A percentile compares a stretch with the other conserved stretches of the same genome.
Conservation (phyloP, 148 eudicot species). For the Cornus suecica region DNA sequence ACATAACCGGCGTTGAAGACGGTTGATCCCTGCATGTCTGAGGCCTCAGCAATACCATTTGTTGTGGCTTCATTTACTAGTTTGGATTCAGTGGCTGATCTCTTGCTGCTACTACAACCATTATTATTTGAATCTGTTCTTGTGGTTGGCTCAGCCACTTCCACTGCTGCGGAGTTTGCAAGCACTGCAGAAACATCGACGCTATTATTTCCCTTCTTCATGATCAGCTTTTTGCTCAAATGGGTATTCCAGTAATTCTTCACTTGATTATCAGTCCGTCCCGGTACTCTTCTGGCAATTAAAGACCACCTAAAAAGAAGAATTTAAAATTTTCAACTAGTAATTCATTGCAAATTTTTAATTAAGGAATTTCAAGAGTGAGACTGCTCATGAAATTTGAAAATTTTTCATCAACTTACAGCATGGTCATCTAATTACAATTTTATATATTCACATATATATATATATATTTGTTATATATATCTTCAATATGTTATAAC, state of each 20-base stretch:
- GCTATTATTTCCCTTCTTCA: neutral
- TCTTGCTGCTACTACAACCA: neutral
- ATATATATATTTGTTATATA: too few species aligned
- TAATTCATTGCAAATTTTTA: too few species aligned
- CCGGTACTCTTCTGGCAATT: neutral
- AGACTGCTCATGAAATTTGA: too few species aligned
- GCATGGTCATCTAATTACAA: too few species aligned
- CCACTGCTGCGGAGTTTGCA: neutral
- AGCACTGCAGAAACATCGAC: neutral
- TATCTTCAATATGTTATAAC: too few species aligned
- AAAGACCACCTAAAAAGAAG: neutral
- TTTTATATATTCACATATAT: too few species aligned
- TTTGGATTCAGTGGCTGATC: neutral
- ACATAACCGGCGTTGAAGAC: neutral
- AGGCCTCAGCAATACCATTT: neutral
- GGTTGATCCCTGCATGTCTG: neutral
- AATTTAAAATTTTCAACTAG: neutral
- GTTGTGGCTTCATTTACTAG: neutral
- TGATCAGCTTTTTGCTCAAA: neutral
- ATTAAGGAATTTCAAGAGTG: too few species aligned
- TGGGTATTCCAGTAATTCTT: neutral
- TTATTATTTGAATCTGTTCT: neutral
- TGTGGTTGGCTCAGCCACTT: neutral
- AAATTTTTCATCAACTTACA: too few species aligned
- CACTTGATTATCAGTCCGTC: conserved; percentile 2